Conservation (phyloP, 2,329 filamentous ascomycete genomes). For the Calonectria pseudoreteaudii region DNA sequence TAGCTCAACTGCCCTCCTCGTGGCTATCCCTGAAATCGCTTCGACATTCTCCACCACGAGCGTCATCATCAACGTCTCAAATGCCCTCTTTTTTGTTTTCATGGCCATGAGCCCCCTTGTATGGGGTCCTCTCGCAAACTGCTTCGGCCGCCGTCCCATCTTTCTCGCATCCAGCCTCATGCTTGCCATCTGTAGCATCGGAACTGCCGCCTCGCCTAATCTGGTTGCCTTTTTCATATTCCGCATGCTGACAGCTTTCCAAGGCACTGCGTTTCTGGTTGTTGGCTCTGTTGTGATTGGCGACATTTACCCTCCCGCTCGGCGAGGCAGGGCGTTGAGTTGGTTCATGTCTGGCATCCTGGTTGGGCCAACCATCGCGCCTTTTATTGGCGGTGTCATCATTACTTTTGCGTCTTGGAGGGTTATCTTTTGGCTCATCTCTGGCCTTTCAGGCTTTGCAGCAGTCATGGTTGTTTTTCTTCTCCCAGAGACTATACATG, state of each 20-base stretch:
- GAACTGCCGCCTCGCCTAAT: conserved; percentile 75
- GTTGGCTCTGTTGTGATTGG: conserved; percentile 73
- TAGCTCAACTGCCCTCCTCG: conserved; percentile 33
- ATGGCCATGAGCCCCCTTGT: conserved; percentile 76
- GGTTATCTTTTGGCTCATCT: conserved; percentile 78
- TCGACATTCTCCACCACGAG: conserved; percentile 31
- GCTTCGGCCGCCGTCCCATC: conserved; percentile 63
- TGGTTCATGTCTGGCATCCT: conserved; percentile 76
- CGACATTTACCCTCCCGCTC: conserved; percentile 69
- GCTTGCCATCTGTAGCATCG: conserved; percentile 73
- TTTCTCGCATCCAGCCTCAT: conserved; percentile 49
- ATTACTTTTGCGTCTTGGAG: conserved; percentile 76
- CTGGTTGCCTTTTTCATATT: conserved; percentile 75
- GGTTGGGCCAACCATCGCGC: conserved; percentile 72
- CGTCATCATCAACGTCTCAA: conserved; percentile 69
- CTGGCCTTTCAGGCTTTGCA: conserved; percentile 69
- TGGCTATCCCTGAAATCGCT: conserved; percentile 37
- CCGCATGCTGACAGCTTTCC: conserved; percentile 76
- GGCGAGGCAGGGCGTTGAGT: conserved; percentile 73
- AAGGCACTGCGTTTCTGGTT: conserved; percentile 76
- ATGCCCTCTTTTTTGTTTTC: conserved; percentile 77
- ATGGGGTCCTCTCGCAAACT: conserved; percentile 74
- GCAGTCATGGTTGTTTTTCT: conserved; percentile 68
- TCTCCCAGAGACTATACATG: conserved; percentile 75
- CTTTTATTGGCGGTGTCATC: conserved; percentile 76